Evolutionary conservation across 2,329 filamentous ascomycete genomes (phyloP).

Genomic region (Hyphodiscus sp.): DNA sequence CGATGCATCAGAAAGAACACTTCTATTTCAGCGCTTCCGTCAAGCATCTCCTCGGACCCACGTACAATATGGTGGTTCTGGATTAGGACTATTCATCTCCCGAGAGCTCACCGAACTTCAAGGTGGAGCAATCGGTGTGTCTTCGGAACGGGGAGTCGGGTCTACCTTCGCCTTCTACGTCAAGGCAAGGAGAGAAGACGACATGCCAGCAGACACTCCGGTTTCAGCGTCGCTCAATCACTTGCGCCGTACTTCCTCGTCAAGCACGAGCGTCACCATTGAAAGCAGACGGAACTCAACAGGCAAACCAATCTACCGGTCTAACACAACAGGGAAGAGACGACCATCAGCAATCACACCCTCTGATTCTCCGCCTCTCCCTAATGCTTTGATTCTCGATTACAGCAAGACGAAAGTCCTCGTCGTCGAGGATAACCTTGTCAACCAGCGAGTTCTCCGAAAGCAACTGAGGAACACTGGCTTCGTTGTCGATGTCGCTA

Average conservation of each 20-base stretch:
- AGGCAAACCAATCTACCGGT: conserved; percentile 14
- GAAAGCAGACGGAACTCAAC: conserved; percentile 19
- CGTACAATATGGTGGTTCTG: conserved; percentile 73
- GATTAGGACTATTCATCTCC: conserved; percentile 74
- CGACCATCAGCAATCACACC: conserved; percentile 3
- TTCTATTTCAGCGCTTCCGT: conserved; percentile 69
- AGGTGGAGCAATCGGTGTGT: conserved; percentile 72
- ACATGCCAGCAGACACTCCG: conserved; percentile 20
- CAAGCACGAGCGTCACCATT: conserved; percentile 8
- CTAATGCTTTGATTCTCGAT: conserved; percentile 9
- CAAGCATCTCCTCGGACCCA: conserved; percentile 77
- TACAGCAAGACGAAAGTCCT: conserved; percentile 41
- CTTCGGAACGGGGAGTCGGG: conserved; percentile 59
- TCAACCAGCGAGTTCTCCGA: conserved; percentile 59
- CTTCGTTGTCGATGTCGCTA: conserved; percentile 55
- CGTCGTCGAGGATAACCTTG: conserved; percentile 62
- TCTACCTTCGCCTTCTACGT: conserved; percentile 73
- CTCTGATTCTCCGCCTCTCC: not conserved
- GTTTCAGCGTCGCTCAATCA: conserved; percentile 14
- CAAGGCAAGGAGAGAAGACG: conserved; percentile 18
- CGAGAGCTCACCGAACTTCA: conserved; percentile 72
- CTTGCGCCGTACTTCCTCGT: conserved; percentile 15
- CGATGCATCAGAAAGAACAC: conserved; percentile 62
- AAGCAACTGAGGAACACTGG: conserved; percentile 55
- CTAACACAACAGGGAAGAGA: conserved; percentile 12